Conservation (phyloP, 2,329 filamentous ascomycete genomes). For the Dactylellina drechsleri region DNA sequence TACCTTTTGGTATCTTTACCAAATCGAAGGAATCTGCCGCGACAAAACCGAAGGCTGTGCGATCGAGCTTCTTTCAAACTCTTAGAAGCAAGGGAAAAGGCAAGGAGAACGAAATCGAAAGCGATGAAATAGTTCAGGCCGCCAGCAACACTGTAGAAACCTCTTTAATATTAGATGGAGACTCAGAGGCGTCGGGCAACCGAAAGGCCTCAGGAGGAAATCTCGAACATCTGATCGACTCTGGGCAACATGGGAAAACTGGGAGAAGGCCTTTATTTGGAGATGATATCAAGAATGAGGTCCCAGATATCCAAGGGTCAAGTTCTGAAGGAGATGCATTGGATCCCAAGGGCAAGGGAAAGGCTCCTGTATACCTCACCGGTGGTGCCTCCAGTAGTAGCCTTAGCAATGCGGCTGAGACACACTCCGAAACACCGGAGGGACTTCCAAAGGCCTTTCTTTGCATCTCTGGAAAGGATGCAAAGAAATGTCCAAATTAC, state of each 20-base stretch:
- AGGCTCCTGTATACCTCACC: background rate
- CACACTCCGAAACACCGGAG: background rate
- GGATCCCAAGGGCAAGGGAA: conserved; percentile 25
- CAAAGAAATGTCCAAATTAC: conserved; percentile 29
- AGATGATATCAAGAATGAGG: conserved; percentile 7
- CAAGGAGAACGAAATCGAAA: conserved; percentile 15
- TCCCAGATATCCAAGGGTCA: conserved; percentile 19
- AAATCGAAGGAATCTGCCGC: conserved; percentile 5
- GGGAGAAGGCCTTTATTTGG: conserved; percentile 37
- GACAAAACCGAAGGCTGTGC: conserved; percentile 17
- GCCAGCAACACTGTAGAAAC: conserved; percentile 8
- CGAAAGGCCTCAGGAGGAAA: background rate
- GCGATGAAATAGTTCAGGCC: conserved; percentile 14
- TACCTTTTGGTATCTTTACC: conserved; percentile 13
- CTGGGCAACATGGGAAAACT: conserved; percentile 6
- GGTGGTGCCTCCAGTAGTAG: background rate
- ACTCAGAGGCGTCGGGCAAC: background rate
- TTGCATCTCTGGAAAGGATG: conserved; percentile 29
- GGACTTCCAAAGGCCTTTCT: conserved; percentile 37
- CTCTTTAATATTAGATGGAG: background rate
- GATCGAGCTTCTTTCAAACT: conserved; percentile 23
- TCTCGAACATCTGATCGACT: conserved; percentile 13
- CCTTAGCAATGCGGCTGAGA: background rate
- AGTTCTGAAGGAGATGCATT: background rate
- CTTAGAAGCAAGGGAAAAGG: conserved; percentile 26